Evolutionary conservation across 441 rosid genomes (phyloP), one percentile per base, ranked within the genome.

Genomic region (Croton setiger): DNA sequence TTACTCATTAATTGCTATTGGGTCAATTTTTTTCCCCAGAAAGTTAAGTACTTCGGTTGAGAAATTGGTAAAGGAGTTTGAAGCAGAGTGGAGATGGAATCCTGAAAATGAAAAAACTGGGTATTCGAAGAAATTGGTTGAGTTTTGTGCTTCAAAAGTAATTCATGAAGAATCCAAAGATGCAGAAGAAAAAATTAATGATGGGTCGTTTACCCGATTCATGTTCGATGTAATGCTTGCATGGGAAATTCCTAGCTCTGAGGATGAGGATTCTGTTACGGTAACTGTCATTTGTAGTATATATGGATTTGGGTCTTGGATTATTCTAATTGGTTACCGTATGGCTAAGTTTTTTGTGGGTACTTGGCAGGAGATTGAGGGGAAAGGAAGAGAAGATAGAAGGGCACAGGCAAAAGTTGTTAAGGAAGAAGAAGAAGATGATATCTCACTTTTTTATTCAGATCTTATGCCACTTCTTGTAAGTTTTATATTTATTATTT

Each of bases 401-500:
- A 85, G 78, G 74, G 70, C 73, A 33, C 72, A 68, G 0, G 60
- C 78, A 57, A 54, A 75, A 27, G 55, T 69, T 45, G 71, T 82
- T 45, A 67, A 79, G 21, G 31, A 27, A 27, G 31, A 27, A 27
- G 31, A 83, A 64, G 80, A 82, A 56, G 98, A 90, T 47, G 99
- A 95, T 2, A 72, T 83, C 70, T 71, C 95, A 70, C 97, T 92
- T 33, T 95, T 95, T 71, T 92, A 92, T 69, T 77, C 98, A 31
- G 98, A 95, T 81, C 73, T 89, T 63, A 89, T 95, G 98, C 96
- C 97, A 4, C 91, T 95, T 75, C 89, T 95, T 0, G 99, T 95
- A 87, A 85, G 89, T 48, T n/a, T 45, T 49, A 39, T 9, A 18
- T 41, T 48, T 21, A 17, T 27, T 35, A 11, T 4, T 15, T 14